Base-by-base conservation (phyloP, 2,329 filamentous ascomycete species). In the Diaporthe sp. region DNA sequence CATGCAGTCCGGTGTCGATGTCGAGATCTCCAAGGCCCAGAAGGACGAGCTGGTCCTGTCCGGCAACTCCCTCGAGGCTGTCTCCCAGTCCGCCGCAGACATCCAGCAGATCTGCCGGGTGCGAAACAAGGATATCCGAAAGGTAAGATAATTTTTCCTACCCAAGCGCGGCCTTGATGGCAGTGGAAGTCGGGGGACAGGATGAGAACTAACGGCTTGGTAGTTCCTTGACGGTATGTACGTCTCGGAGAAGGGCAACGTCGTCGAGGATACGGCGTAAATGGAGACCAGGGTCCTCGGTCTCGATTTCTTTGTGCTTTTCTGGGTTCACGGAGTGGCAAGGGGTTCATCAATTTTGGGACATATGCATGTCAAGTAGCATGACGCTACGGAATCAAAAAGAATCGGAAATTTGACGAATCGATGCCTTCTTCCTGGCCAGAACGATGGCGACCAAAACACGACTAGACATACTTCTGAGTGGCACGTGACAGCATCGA, bases 51-150 rank as follows among this genome's bases (percentile, higher is more conserved):
- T 99, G 79, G 89, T 96, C 87, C 90, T 99, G 82, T 90, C 86
- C 81, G 97, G 97, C 84, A 99, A 98, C 94, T 97, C 94, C 78
- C 91, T 99, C 83, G 97, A 99, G 92, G 92, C 93, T 86, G 97
- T 99, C 81, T 99, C 97, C 84, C 97, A 99, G 91, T 95, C 93
- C 85, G 97, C 97, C 81, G 97, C 97, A 88, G 97, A 99, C 88
- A 98, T 99, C 87, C 97, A 99, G 92, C 97, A 99, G 90, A 96
- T 97, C 89, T 99, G 97, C 95, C 93, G 93, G 89, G 97, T 99
- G 88, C 93, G 95, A 88, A 99, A 99, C 95, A 99, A 99, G 95
- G 97, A 99, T 98, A 99, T 99, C 91, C 95, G 97, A 91, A 98
- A 98, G 94, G 94, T 95, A 76, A 74, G 76, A 37, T 9, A 7